Evolutionary conservation across 2,329 filamentous ascomycete genomes (phyloP).

Genomic region (Colletotrichum sp.): DNA sequence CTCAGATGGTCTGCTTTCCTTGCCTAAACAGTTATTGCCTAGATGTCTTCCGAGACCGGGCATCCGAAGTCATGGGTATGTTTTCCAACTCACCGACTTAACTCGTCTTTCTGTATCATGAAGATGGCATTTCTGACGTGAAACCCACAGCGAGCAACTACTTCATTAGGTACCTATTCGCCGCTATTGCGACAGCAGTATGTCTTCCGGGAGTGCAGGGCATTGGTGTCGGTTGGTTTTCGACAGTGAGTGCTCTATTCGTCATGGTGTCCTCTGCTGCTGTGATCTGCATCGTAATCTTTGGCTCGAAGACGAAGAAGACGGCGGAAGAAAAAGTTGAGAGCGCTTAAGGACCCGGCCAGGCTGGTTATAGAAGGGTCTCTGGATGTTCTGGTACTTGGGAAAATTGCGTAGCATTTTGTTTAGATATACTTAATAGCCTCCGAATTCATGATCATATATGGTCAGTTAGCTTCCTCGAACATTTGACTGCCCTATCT

Average conservation of each 20-base stretch:
- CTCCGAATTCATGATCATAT: background rate
- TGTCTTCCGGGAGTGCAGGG: conserved; percentile 74
- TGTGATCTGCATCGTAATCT: conserved; percentile 12
- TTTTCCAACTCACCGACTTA: too few species aligned
- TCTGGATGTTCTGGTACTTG: background rate
- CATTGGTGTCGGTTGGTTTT: conserved; percentile 84
- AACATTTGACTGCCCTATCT: background rate
- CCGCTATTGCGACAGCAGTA: conserved; percentile 71
- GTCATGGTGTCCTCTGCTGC: conserved; percentile 1
- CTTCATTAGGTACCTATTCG: conserved; percentile 77
- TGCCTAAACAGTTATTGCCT: conserved; percentile 64
- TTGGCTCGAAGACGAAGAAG: background rate
- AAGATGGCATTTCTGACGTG: background rate
- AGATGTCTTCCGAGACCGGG: conserved; percentile 18
- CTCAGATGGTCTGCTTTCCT: conserved; percentile 73
- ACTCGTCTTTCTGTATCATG: background rate
- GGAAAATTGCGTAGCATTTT: background rate
- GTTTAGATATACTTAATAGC: background rate
- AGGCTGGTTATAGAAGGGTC: background rate
- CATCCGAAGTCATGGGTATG: conserved; percentile 20
- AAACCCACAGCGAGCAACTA: conserved; percentile 71
- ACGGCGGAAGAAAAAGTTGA: background rate
- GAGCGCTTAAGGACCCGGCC: background rate
- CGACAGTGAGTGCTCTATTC: conserved; percentile 59
- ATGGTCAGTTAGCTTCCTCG: rapidly evolving